A percentile compares a stretch with the other conserved stretches of the same genome.
These are phyloP conservation scores for Tolypocladium inflatum DNA, from an alignment of 2,329 filamentous ascomycete genomes.

Conservation along the genomic window DNA sequence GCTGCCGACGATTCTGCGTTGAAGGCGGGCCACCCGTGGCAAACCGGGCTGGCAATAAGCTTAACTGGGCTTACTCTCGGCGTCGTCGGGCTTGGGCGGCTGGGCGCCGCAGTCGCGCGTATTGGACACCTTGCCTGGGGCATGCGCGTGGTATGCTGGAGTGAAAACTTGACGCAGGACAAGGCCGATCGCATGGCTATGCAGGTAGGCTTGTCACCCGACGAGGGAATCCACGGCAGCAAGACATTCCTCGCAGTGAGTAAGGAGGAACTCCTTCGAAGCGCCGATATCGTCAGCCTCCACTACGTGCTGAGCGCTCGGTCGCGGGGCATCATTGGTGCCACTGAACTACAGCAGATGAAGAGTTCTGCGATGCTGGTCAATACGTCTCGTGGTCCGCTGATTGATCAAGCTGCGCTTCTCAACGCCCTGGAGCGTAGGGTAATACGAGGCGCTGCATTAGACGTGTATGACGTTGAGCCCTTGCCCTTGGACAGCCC, in stretches of 20 bases:
- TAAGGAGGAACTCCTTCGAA: neutral
- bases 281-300: neutral
- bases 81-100: conserved; percentile 50
- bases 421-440: conserved; percentile 22
- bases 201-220: conserved; percentile 43
- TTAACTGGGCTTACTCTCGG: conserved; percentile 23
- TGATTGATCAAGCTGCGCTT: neutral
- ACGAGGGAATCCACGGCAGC: neutral
- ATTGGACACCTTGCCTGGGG: conserved; percentile 52
- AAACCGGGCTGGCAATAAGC: conserved; percentile 44
- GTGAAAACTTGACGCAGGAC: conserved; percentile 51
- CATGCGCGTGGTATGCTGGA: conserved; percentile 58
- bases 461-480: conserved; percentile 68
- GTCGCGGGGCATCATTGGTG: neutral
- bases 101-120: conserved; percentile 49
- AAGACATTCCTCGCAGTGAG: neutral
- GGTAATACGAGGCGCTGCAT: conserved; percentile 53
- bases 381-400: neutral
- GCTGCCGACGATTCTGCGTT: conserved; percentile 48
- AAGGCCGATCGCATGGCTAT: conserved; percentile 47
- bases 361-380: neutral
- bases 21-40: conserved; percentile 44
- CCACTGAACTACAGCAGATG: neutral
- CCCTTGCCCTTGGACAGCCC: conserved; percentile 55
- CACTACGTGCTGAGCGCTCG: neutral